Evolutionary conservation across 2,329 filamentous ascomycete species (phyloP).

Genomic region (Thermoascus crustaceus): DNA sequence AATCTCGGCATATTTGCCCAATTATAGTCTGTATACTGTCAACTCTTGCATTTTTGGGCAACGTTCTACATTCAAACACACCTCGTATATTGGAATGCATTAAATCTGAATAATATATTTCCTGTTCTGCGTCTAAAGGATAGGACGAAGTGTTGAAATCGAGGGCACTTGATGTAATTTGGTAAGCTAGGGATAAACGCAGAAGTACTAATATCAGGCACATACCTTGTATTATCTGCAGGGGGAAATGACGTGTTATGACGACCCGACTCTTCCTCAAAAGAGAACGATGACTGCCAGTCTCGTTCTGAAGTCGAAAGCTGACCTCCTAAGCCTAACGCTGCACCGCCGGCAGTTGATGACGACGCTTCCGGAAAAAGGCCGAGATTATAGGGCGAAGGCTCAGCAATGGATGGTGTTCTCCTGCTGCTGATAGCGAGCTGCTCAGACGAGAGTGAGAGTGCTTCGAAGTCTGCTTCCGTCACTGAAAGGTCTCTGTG

Average conservation of each 20-base stretch:
- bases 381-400: neutral
- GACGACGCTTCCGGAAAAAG: too few relatives aligned
- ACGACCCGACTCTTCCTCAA: neutral
- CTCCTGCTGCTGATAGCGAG: neutral
- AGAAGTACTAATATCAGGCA: too few relatives aligned
- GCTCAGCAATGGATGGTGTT: neutral
- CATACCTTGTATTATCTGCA: too few relatives aligned
- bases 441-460: neutral
- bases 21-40: conserved; percentile 5
- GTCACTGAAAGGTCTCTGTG: neutral
- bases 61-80: conserved; percentile 1
- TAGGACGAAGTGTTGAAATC: conserved; percentile 2
- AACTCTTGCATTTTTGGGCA: too few relatives aligned
- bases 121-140: conserved; percentile 3
- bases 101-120: conserved; percentile 5
- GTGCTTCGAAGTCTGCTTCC: conserved; percentile 2
- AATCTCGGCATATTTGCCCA: conserved; percentile 5
- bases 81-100: conserved; percentile 9
- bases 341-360: neutral
- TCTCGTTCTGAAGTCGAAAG: neutral
- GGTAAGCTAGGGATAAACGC: too few relatives aligned
- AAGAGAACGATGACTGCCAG: neutral
- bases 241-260: neutral
- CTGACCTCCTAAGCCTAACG: neutral
- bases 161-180: neutral